A percentile compares a stretch with the other conserved stretches of the same genome.
phyloP scores from a whole-genome alignment of 371 early-diverging fungal genomes.

The Mortierella sp. region DNA sequence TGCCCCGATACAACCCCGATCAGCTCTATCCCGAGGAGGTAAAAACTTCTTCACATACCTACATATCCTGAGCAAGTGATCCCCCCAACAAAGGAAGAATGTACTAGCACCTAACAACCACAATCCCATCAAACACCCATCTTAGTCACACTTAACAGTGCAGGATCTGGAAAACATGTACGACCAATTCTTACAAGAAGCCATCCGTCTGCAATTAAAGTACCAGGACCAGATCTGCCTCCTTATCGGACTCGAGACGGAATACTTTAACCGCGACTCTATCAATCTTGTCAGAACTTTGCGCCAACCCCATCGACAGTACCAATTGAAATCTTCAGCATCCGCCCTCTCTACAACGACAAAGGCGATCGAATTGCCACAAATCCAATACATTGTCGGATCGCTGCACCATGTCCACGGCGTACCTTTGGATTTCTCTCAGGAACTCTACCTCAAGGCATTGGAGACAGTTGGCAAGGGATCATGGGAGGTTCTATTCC shows the following conservation, averaged over 20 bases:
- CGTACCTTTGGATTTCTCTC: conserved; percentile 89
- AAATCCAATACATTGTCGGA: conserved; percentile 91
- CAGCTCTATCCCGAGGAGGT: conserved; percentile 91
- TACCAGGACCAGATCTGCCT: conserved; percentile 76
- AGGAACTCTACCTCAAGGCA: conserved; percentile 67
- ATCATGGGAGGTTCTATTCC: conserved; percentile 66
- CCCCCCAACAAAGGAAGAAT: background rate
- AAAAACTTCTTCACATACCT: background rate
- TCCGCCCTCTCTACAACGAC: background rate
- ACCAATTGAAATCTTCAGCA: background rate
- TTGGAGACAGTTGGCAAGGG: conserved; percentile 55
- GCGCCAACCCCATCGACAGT: conserved; percentile 52
- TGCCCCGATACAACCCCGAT: conserved; percentile 75
- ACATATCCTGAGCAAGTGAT: background rate
- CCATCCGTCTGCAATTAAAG: conserved; percentile 74
- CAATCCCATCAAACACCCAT: background rate
- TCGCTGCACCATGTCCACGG: conserved; percentile 91
- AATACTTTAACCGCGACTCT: conserved; percentile 73
- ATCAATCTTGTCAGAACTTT: conserved; percentile 49
- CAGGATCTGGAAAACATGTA: conserved; percentile 70
- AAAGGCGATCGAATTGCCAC: conserved; percentile 11
- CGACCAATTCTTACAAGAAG: conserved; percentile 74
- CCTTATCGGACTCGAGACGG: conserved; percentile 93
- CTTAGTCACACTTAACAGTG: conserved; percentile 74
- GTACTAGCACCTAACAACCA: background rate